Base-by-base conservation (phyloP, 768 basidiomycete species). In the Gyrodon lividus region DNA sequence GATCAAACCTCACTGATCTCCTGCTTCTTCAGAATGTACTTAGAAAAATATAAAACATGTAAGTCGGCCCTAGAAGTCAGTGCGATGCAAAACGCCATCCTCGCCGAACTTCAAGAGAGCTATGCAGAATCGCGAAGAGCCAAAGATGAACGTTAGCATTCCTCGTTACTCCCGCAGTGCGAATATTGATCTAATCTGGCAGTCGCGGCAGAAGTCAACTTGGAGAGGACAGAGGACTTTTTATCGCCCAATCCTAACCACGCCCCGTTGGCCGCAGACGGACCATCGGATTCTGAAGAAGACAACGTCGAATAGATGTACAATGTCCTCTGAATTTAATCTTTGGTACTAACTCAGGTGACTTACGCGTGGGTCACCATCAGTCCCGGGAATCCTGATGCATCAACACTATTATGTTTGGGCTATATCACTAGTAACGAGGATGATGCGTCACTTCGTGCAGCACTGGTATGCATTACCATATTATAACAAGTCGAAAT, bases 1-100 rank as follows among this genome's bases (percentile, higher is more conserved):
- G n/a, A 8, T 43, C 37, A 34, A 24, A 5, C 7, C 7, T 19
- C 6, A 13, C 33, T 34, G 24, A 59, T 13, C 38, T 31, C 17
- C 26, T 44, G 9, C 14, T 42, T 24, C 43, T 26, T 5, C 12
- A 61, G 55, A 16, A 31, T 42, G 61, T 83, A 87, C 52, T 72
- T 99, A 47, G 81, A 88, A 50, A 78, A 77, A 42, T 99, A 99
- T 64, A 76, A 79, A 55, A 84, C 76, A 31, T 98, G 95, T 62
- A 70, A 64, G 2, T 80, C 79, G 0, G 74, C 86, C 0, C 78
- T 72, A 9, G 84, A 87, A 30, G 73, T 93, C 19, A 63, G 62
- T 2, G 70, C 65, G 6, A 78, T 77, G 70, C 90, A 94, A 65
- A 80, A 87, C 22, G 70, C 67, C 24, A 84, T 92, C 45, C 82